phyloP scores from a whole-genome alignment of 2,329 filamentous ascomycete genomes.

The Blastomyces silverae region DNA sequence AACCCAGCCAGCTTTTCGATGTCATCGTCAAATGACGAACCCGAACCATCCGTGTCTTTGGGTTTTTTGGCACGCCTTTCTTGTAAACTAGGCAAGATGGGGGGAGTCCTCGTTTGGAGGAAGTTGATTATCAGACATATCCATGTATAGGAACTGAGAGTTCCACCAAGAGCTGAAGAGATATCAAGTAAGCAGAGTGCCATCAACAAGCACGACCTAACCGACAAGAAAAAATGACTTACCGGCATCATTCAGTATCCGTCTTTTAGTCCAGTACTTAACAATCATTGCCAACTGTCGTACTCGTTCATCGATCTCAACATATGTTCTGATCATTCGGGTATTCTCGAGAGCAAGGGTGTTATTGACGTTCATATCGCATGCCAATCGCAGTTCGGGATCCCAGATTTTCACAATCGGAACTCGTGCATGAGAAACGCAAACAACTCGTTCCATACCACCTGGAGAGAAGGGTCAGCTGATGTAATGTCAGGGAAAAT shows the following conservation, averaged over 20 bases:
- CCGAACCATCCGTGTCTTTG: conserved; percentile 57
- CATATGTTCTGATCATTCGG: conserved; percentile 94
- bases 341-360: conserved; percentile 92
- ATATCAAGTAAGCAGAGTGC: conserved; percentile 23
- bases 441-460: conserved; percentile 95
- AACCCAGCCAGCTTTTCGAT: conserved; percentile 65
- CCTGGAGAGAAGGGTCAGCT: conserved; percentile 47
- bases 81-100: conserved; percentile 79
- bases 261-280: conserved; percentile 92
- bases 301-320: conserved; percentile 84
- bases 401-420: conserved; percentile 99
- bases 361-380: conserved; percentile 99
- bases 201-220: conserved; percentile 4
- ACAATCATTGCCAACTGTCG: conserved; percentile 91
- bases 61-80: conserved; percentile 52
- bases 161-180: conserved; percentile 71
- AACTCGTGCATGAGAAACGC: conserved; percentile 89
- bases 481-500: not conserved
- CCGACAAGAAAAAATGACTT: conserved; percentile 34
- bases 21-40: conserved; percentile 76
- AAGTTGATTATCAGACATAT: conserved; percentile 98
- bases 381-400: conserved; percentile 78
- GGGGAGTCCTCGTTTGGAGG: conserved; percentile 75
- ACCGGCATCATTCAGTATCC: conserved; percentile 96
- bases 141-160: conserved; percentile 97